phyloP scores from a whole-genome alignment of 192 early-diverging fungal species.

The Dissophora ornata region DNA sequence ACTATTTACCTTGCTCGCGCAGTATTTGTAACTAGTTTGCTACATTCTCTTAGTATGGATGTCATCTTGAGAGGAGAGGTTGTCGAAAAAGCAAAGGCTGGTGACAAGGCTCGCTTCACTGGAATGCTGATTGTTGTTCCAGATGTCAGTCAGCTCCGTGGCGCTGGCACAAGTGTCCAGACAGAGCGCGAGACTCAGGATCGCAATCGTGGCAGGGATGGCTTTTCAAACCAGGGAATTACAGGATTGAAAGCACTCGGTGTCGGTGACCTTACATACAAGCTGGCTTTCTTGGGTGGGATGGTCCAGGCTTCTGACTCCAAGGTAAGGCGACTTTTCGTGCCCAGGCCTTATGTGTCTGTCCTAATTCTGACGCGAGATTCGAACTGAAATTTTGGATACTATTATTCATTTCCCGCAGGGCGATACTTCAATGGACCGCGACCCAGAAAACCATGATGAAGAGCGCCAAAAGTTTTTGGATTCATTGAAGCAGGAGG shows the following conservation, averaged over 20 bases:
- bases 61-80: constrained; percentile 93
- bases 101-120: constrained; percentile 90
- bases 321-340: constrained; percentile 19
- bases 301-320: constrained; percentile 76
- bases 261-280: constrained; percentile 93
- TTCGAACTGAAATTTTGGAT: neutral
- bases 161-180: constrained; percentile 65
- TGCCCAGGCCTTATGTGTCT: too few relatives aligned
- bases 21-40: constrained; percentile 10
- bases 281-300: constrained; percentile 88
- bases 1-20: too few relatives aligned
- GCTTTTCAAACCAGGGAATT: constrained; percentile 79
- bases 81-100: constrained; percentile 95
- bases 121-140: constrained; percentile 93
- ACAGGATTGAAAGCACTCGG: constrained; percentile 89
- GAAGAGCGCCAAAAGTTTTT: constrained; percentile 74
- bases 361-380: neutral
- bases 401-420: neutral
- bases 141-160: constrained; percentile 86
- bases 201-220: constrained; percentile 60
- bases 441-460: constrained; percentile 69
- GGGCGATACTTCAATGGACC: constrained; percentile 46
- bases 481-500: constrained; percentile 72
- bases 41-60: constrained; percentile 74
- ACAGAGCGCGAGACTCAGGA: constrained; percentile 52